Base-by-base conservation (phyloP, 2,329 filamentous ascomycete species). In the Trichothecium sympodiale region DNA sequence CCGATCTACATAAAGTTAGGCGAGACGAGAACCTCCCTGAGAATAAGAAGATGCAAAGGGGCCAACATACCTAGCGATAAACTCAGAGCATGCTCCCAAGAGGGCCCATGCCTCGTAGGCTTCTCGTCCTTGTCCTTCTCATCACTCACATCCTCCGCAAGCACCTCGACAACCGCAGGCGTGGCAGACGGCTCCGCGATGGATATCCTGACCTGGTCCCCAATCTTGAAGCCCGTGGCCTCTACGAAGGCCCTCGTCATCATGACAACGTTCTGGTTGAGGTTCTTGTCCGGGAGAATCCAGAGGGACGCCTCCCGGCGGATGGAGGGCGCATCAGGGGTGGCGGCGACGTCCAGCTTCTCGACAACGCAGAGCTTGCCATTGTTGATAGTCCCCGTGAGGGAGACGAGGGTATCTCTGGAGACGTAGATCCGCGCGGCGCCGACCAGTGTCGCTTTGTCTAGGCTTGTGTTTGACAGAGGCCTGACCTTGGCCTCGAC, bases 241-340 rank as follows among this genome's bases (percentile, higher is more conserved):
- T 83, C 79, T 42, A 83, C 80, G 36, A 93, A 74, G 5, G 75
- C 67, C 42, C 83, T 79, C 16, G 83, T 79, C 62, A 84, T 74
- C 64, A 88, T 70, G 34, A 83, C 64, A 38, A 85, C 67, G 42
- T 79, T 72, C 44, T 74, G 75, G 49, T 77, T 71, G 45, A 85
- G 63, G 47, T 78, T 77, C 52, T 79, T 70, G 31, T 68, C 65
- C 2, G 67, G 62, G 13, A 68, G 55, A 1, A 63, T 60, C 60
- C 67, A 72, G 2, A 71, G 57, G 20, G 65, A 60, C 5, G 67
- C 69, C 45, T 72, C 64, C 13, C 63, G 57, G 17, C 51, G 49
- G 23, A 45, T 33, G 34, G 47, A 31, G 9, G 40, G 38, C 8
- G n/a, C n/a, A n/a, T 6, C 20, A 33, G 31, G 15, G n/a, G 12